phyloP scores from a whole-genome alignment of 257 asterid species.

The Lavandula angustifolia region DNA sequence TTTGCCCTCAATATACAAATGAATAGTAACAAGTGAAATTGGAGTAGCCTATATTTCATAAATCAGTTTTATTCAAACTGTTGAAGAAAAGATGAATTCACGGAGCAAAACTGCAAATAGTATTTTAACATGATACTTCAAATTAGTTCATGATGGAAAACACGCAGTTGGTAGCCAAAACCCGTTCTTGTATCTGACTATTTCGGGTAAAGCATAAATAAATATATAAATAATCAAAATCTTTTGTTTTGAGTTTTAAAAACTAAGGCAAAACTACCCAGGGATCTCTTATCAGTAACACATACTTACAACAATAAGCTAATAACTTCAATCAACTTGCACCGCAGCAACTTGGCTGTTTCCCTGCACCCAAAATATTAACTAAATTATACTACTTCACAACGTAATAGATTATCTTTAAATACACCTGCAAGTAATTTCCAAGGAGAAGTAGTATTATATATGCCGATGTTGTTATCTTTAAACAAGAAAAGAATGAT shows the following conservation, averaged over 20 bases:
- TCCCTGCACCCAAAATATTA: conserved; percentile 29
- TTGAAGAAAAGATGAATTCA: too few relatives aligned
- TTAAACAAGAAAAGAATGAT: too few relatives aligned
- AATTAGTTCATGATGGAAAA: background rate
- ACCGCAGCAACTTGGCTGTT: background rate
- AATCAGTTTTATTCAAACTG: background rate
- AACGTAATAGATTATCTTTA: background rate
- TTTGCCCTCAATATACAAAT: background rate
- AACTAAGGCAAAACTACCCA: conserved; percentile 30
- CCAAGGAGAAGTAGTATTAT: too few relatives aligned
- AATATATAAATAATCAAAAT: conserved; percentile 21
- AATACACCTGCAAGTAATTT: too few relatives aligned
- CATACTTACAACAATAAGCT: conserved; percentile 30
- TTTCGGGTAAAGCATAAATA: too few relatives aligned
- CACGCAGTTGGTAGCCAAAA: too few relatives aligned
- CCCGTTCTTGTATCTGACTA: too few relatives aligned
- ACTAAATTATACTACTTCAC: background rate
- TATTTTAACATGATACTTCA: background rate
- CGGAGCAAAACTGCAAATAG: background rate
- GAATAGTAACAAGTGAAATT: conserved; percentile 1
- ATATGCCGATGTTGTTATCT: too few relatives aligned
- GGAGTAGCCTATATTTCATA: background rate
- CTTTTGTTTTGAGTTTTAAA: background rate
- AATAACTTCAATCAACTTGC: conserved; percentile 6
- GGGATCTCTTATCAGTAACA: conserved; percentile 23